phyloP scores from a whole-genome alignment of 2,329 filamentous ascomycete species.

The Botrytis porri region DNA sequence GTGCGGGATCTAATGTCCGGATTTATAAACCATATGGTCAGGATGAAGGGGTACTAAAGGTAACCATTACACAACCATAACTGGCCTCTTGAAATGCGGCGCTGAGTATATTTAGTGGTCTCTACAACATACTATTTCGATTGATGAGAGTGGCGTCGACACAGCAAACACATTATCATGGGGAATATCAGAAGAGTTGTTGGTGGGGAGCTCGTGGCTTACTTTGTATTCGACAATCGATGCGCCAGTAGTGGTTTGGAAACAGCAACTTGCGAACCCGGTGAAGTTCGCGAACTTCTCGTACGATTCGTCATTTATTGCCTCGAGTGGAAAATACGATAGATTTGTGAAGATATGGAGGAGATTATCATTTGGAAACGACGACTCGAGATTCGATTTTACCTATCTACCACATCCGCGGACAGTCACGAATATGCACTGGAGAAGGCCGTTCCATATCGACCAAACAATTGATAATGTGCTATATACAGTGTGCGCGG shows the following conservation, averaged over 20 bases:
- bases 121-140: constrained; percentile 59
- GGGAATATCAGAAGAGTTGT: constrained; percentile 80
- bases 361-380: constrained; percentile 75
- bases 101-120: constrained; percentile 51
- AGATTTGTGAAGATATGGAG: constrained; percentile 91
- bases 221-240: constrained; percentile 60
- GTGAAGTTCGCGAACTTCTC: constrained; percentile 76
- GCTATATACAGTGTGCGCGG: constrained; percentile 82
- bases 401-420: constrained; percentile 84
- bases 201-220: constrained; percentile 70
- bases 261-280: constrained; percentile 67
- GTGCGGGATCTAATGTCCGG: constrained; percentile 63
- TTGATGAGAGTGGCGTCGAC: constrained; percentile 42
- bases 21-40: constrained; percentile 75
- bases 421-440: constrained; percentile 77
- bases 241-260: constrained; percentile 64
- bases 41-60: constrained; percentile 70
- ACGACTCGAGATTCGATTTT: constrained; percentile 85
- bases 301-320: constrained; percentile 83
- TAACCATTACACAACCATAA: constrained; percentile 42
- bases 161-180: constrained; percentile 68
- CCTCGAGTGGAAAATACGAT: constrained; percentile 75
- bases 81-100: constrained; percentile 3
- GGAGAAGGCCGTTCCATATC: constrained; percentile 74
- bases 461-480: constrained; percentile 83